Evolutionary conservation across 768 basidiomycete genomes (phyloP), one percentile per base, ranked within the genome.

Genomic region (Leucosporidium scottii): DNA sequence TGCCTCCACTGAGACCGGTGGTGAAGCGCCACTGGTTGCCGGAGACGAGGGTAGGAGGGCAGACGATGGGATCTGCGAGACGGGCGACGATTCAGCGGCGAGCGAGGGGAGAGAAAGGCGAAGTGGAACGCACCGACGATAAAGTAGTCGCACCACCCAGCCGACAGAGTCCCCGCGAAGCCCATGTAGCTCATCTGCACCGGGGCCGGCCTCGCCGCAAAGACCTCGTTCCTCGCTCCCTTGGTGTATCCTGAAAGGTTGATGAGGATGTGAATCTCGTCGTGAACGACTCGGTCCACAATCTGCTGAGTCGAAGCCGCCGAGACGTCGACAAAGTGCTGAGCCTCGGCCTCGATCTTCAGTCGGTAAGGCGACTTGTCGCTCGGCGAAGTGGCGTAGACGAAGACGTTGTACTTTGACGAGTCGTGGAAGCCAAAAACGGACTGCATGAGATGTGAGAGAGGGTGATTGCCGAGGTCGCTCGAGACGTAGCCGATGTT

Each of bases 361-460:
- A 69, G 75, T 27, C 83, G 79, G 74, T 82, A 81, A 20, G 75
- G 64, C 8, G 82, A 82, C 27, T 79, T 79, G 67, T 84, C 83
- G 48, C 81, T 78, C n/a, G 80, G 75, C 62, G 80, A 82, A 21
- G 82, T 83, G 15, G 83, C 83, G 69, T 84, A 84, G 44, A 82
- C 78, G 65, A 76, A 82, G 8, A 83, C 73, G 28, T 78, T 79
- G 74, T 83, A 82, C 2, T 71, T 75, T n/a, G 71, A 59, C 27
- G 64, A 73, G 72, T 82, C 76, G 70, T 84, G 82, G 68, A 82
- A 75, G 21, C 77, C 73, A 23, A 60, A 60, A 27, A 82, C 82
- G 21, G 80, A 81, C 69, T 82, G 82, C 82, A 83, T 84, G 60
- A 84, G 78, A 69, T 84, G 83, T 28, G 82, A 79, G 57, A 84